Conservation (phyloP, 805 yeast species). For the Vanderwaltozyma polyspora region DNA sequence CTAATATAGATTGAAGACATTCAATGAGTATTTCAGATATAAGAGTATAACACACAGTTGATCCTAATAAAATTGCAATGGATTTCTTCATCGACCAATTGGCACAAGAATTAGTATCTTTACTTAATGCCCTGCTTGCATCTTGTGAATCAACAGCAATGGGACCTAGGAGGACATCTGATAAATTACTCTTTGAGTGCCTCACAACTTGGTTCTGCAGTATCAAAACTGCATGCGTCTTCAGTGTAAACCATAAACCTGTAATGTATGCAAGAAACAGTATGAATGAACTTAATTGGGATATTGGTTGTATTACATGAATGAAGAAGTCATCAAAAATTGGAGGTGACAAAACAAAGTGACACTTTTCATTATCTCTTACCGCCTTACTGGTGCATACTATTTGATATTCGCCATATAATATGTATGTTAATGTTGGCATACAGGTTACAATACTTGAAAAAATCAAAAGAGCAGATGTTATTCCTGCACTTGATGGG, state of each 20-base stretch:
- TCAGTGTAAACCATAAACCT: constrained; percentile 84
- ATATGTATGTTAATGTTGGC: constrained; percentile 79
- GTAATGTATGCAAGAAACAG: constrained; percentile 75
- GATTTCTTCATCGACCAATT: constrained; percentile 88
- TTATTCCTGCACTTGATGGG: constrained; percentile 93
- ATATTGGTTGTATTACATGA: constrained; percentile 66
- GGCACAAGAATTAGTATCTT: constrained; percentile 23
- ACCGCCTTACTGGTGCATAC: constrained; percentile 1
- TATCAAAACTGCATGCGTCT: constrained; percentile 92
- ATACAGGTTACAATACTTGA: constrained; percentile 85
- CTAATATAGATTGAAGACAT: constrained; percentile 84
- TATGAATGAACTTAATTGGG: constrained; percentile 65
- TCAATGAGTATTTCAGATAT: constrained; percentile 92
- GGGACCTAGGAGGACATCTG: constrained; percentile 1
- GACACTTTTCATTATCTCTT: constrained; percentile 34
- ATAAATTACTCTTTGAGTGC: neutral
- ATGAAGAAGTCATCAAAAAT: constrained; percentile 56
- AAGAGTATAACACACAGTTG: constrained; percentile 79
- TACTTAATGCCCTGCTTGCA: too few relatives aligned
- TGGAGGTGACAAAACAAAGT: constrained; percentile 52
- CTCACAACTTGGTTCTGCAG: constrained; percentile 61
- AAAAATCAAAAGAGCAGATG: constrained; percentile 86
- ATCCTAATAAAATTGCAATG: constrained; percentile 64
- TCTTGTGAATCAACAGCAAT: constrained; percentile 60
- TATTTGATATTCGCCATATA: constrained; percentile 47